Base-by-base conservation (phyloP, 2,329 filamentous ascomycete genomes). In the Botrytis fragariae region DNA sequence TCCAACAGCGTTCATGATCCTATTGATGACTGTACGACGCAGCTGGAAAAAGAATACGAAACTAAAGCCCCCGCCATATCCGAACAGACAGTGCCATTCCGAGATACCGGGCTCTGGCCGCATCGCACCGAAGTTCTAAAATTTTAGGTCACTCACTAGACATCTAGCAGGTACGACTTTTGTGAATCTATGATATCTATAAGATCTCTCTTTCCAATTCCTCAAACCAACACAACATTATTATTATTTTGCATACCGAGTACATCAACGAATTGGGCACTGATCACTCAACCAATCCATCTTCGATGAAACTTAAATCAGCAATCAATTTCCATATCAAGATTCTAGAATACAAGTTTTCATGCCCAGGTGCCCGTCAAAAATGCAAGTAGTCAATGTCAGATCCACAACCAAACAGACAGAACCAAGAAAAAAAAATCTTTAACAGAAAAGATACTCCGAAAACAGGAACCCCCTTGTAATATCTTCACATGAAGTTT, bases 311-410 rank as follows among this genome's bases (percentile, higher is more conserved):
- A 37, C 44, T 48, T 20, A 48, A 67, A 67, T 39, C 44, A 35
- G 48, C 32, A 67, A 37, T 67, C 44, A 51, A 67, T 67, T 48
- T 54, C 64, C 64, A 39, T 57, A 69, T 42, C 65, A 32, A 32
- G 35, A 69, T 57, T 42, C 48, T 25, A 57, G 48, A 25, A 69
- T 57, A 25, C 65, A 42, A 69, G 65, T 69, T 69, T 69, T 59
- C 35, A 69, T 57, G 48, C 48, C 48, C 65, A 57, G 48, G 18
- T 68, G 48, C 18, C 64, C 48, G 25, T 68, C 64, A 68, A 42
- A 42, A 32, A 42, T 67, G 64, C 44, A 67, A 35, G 64, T 54
- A 54, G 25, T 35, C 2, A 25, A 25, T n/a, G 22, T 22, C 18
- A 54, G 64, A 68, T 68, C 64, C 64, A 68, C 64, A 39, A 42